Base-by-base conservation (phyloP, 768 basidiomycete species). In the Leccinum barrowsii region DNA sequence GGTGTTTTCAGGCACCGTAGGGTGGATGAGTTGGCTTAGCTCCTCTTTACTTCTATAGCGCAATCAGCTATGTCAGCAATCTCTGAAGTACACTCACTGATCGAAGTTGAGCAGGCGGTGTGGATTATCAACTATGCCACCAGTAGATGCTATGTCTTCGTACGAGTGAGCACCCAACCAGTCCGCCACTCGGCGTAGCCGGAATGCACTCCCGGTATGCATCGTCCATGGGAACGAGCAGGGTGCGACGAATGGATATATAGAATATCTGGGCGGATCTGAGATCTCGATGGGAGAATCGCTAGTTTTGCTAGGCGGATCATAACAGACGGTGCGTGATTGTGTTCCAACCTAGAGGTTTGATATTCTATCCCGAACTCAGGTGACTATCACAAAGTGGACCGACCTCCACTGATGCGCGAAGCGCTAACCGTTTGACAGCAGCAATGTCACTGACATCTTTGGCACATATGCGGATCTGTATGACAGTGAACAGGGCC, bases 191-290 rank as follows among this genome's bases (percentile, higher is more conserved):
- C 82, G 78, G 50, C 88, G 80, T 49, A 87, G 67, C 51, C 90
- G 79, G 66, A 87, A 88, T 26, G 78, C 72, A 58, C 75, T 73
- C 40, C 74, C 73, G 10, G 75, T 60, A 21, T 72, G 73, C 62
- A 78, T 73, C 40, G 74, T 80, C 78, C 82, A 84, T 7, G 80
- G 78, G 37, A 82, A 68, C 10, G 79, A 66, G 15, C 76, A 80
- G 11, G 81, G 74, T 1, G 82, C 73, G 5, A 82, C 63, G 65
- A 89, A 89, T 0, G 90, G 90, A 69, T 85, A 92, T 40, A 89
- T 62, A n/a, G 86, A 80, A 67, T 88, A 90, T 17, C 66, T 66
- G 32, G 72, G 68, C 4, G 74, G 70, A 50, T 74, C 74, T n/a
- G 71, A 52, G 4, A 67, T 58, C n/a, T 66, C 64, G 40, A 70